These are phyloP conservation scores for Xerocomus amazonicus DNA, from an alignment of 1,284 basidiomycete species.

Conservation along the genomic window DNA sequence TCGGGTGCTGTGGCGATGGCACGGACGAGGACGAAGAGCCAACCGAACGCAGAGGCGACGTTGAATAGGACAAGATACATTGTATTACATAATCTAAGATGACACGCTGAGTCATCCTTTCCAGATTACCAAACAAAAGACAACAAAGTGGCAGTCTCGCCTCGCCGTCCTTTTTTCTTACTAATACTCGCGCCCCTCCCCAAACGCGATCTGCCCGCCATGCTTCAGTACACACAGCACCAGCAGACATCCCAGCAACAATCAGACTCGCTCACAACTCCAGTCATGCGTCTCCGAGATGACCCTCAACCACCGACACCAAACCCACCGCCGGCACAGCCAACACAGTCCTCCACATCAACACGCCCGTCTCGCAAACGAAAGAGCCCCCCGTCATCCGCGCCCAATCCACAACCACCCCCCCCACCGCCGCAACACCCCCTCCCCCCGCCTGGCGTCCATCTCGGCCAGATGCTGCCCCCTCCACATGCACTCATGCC, in stretches of 20 bases:
- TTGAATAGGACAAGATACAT: constrained; percentile 81
- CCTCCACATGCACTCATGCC: constrained; percentile 51
- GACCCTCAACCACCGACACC: constrained; percentile 35
- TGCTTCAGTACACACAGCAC: constrained; percentile 33
- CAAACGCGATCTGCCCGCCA: constrained; percentile 34
- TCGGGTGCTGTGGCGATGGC: constrained; percentile 24
- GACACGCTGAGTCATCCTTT: constrained; percentile 6
- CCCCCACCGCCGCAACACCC: constrained; percentile 26
- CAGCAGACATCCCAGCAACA: constrained; percentile 23
- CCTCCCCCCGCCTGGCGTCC: constrained; percentile 30
- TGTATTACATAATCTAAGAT: constrained; percentile 17
- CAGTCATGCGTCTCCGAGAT: constrained; percentile 62
- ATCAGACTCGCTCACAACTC: constrained; percentile 38
- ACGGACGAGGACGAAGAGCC: constrained; percentile 65
- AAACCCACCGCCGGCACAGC: constrained; percentile 23
- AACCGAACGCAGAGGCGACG: constrained; percentile 64
- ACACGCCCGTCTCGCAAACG: constrained; percentile 45
- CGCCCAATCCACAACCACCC: constrained; percentile 18
- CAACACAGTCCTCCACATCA: constrained; percentile 32
- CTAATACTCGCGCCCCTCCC: constrained; percentile 36
- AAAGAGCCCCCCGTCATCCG: constrained; percentile 42
- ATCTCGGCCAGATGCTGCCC: constrained; percentile 47
- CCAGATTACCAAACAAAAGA: constrained; percentile 17
- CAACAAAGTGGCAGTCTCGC: constrained; percentile 15
- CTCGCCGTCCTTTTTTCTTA: constrained; percentile 30